Evolutionary conservation across 2,329 filamentous ascomycete species (phyloP).

Genomic region (Chalaropsis thielavioides): DNA sequence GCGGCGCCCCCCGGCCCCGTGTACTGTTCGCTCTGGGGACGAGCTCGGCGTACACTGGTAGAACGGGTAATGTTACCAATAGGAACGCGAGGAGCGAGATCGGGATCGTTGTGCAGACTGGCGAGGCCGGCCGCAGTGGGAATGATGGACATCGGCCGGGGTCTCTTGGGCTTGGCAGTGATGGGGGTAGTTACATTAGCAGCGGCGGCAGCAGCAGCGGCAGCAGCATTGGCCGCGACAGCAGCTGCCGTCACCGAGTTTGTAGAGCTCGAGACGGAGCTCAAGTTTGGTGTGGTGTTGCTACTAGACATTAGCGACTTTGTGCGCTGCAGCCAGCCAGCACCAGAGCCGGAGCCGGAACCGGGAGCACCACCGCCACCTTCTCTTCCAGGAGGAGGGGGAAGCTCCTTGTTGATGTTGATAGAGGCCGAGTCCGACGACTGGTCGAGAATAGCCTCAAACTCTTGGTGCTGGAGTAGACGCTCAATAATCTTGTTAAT

Average conservation of each 20-base stretch:
- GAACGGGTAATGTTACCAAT: slow-evolving; percentile 44
- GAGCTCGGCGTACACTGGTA: slow-evolving; percentile 37
- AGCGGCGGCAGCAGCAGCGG: slow-evolving; percentile 15
- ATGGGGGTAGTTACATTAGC: slow-evolving; percentile 18
- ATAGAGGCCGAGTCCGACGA: slow-evolving; percentile 38
- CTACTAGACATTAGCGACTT: slow-evolving; percentile 30
- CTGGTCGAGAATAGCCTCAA: slow-evolving; percentile 82
- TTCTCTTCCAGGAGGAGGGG: slow-evolving; percentile 37
- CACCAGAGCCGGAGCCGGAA: slow-evolving; percentile 25
- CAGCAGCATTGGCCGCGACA: slow-evolving; percentile 5
- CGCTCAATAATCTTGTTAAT: slow-evolving; percentile 99
- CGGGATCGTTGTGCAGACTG: slow-evolving; percentile 47
- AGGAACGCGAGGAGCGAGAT: slow-evolving; percentile 63
- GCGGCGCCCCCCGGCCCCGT: slow-evolving; percentile 44
- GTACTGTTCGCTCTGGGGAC: slow-evolving; percentile 51
- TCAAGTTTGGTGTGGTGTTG: slow-evolving; percentile 36
- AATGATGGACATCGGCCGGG: slow-evolving; percentile 45
- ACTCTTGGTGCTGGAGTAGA: slow-evolving; percentile 83
- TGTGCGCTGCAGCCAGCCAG: slow-evolving; percentile 44
- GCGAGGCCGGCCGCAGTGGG: slow-evolving; percentile 24
- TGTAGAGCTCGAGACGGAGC: slow-evolving; percentile 28
- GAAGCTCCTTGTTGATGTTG: slow-evolving; percentile 71
- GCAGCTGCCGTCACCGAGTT: slow-evolving; percentile 22
- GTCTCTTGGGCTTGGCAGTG: slow-evolving; percentile 29
- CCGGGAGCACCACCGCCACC: slow-evolving; percentile 27